Evolutionary conservation across 1,139 yeast genomes (phyloP).

Genomic region (Pneumocystis canis): DNA sequence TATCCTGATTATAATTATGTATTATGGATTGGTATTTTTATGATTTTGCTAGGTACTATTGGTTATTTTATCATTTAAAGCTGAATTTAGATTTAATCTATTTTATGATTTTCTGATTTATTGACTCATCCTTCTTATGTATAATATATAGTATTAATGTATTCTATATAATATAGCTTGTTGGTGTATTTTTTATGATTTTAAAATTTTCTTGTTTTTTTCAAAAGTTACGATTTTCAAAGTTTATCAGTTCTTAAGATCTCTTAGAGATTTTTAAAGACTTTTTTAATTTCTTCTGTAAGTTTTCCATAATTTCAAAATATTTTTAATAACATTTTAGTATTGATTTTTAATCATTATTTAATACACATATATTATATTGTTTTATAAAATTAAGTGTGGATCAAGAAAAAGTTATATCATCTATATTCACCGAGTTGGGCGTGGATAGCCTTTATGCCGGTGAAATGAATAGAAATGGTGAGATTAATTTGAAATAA

Average conservation of each 20-base stretch:
- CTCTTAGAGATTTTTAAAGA: neutral
- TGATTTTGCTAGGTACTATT: conserved; percentile 18
- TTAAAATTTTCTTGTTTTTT: neutral
- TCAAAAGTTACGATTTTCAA: too few relatives aligned
- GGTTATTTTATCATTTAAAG: conserved; percentile 9
- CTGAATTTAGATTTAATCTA: neutral
- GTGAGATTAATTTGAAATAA: neutral
- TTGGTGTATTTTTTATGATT: neutral
- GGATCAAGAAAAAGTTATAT: neutral
- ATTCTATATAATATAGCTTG: neutral
- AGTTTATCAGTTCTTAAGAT: neutral
- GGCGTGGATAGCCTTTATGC: neutral
- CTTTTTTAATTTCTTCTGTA: neutral
- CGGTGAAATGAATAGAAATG: neutral
- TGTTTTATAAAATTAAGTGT: neutral
- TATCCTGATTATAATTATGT: conserved; percentile 8
- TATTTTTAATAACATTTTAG: too few relatives aligned
- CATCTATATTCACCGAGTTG: neutral
- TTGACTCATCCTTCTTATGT: neutral
- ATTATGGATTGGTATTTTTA: conserved; percentile 16
- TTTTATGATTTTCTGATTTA: neutral
- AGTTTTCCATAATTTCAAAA: neutral
- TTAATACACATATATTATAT: neutral
- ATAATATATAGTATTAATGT: neutral
- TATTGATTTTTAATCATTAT: too few relatives aligned